Evolutionary conservation across 2,329 filamentous ascomycete genomes (phyloP).

Genomic region (Stagonosporopsis vannaccii): DNA sequence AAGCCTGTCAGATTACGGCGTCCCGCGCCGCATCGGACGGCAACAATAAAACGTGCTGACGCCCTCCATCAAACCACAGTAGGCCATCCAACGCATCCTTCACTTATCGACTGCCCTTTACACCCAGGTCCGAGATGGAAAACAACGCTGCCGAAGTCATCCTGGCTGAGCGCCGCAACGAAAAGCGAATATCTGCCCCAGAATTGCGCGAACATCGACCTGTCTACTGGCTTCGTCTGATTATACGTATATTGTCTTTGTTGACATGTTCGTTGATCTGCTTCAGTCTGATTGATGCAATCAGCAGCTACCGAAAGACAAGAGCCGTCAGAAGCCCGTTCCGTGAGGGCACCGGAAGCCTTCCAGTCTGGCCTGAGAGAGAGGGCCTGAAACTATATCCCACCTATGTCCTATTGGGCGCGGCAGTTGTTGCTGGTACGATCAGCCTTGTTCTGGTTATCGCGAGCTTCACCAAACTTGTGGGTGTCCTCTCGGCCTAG

Average conservation of each 20-base stretch:
- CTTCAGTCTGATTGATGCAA: conserved; percentile 17
- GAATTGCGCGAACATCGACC: conserved; percentile 21
- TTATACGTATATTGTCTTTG: conserved; percentile 22
- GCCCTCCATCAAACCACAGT: background rate
- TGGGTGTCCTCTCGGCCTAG: conserved; percentile 1
- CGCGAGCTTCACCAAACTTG: conserved; percentile 27
- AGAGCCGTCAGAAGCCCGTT: conserved; percentile 22
- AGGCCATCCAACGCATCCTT: background rate
- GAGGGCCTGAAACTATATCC: conserved; percentile 26
- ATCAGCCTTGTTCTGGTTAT: conserved; percentile 23
- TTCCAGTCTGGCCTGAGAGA: conserved; percentile 25
- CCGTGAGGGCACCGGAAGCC: conserved; percentile 24
- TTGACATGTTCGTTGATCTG: conserved; percentile 18
- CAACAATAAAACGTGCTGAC: conserved; percentile 5
- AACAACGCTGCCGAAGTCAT: conserved; percentile 19
- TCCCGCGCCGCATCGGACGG: conserved; percentile 10
- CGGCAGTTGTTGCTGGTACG: conserved; percentile 19
- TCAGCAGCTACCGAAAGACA: conserved; percentile 19
- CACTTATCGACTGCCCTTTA: too few relatives aligned
- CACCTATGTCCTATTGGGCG: conserved; percentile 21
- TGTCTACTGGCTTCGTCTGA: conserved; percentile 23
- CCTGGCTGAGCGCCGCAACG: conserved; percentile 16
- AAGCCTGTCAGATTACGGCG: conserved; percentile 13
- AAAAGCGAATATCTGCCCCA: conserved; percentile 11
- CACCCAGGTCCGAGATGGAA: conserved; percentile 8